Base-by-base conservation (phyloP, 495 filamentous ascomycete genomes). In the Aspergillus sclerotiicarbonarius region DNA sequence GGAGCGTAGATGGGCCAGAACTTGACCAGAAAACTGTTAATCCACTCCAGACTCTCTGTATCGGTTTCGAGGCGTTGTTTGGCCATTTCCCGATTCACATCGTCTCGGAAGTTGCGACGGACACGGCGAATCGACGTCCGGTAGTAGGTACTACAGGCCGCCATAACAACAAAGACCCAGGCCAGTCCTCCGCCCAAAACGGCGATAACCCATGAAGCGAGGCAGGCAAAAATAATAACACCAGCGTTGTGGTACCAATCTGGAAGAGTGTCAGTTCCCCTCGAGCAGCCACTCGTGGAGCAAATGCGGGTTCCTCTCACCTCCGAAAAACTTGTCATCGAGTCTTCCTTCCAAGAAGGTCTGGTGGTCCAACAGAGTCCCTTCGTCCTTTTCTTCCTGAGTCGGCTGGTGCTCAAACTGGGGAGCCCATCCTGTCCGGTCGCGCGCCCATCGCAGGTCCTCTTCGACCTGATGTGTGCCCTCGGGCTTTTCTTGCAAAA, bases 1-100 rank as follows among this genome's bases (percentile, higher is more conserved):
- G 94, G 94, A 45, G 91, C 89, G 69, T 94, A 98, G 64, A 99
- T 99, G 19, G 94, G 94, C 94, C 94, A 99, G 76, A 99, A 98
- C 71, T 98, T 99, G 70, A 94, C 87, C 61, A 98, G 62, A 76
- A 98, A 98, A 70, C 92, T 95, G 79, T 99, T 99, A 64, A 99
- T 97, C 94, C 94, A 99, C 70, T 99, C 94, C 37, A 99, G 74
- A 63, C 87, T 93, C 73, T 99, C 94, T 25, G 84, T 87, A 66
- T 99, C 95, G 8, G 89, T 95, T 62, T 98, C 94, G 54, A 99
- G 76, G 56, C 83, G 90, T 67, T 84, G 85, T 70, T 97, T 91
- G 31, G 89, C 85, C 84, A 98, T 84, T 71, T 98, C 92, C n/a
- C 94, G 88, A 51, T 84, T 86, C 44, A 99, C 78, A 66, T 99